A percentile compares a stretch with the other conserved stretches of the same genome.
These are phyloP conservation scores for Naganishia onofrii DNA, from an alignment of 768 basidiomycete genomes.

Conservation along the genomic window DNA sequence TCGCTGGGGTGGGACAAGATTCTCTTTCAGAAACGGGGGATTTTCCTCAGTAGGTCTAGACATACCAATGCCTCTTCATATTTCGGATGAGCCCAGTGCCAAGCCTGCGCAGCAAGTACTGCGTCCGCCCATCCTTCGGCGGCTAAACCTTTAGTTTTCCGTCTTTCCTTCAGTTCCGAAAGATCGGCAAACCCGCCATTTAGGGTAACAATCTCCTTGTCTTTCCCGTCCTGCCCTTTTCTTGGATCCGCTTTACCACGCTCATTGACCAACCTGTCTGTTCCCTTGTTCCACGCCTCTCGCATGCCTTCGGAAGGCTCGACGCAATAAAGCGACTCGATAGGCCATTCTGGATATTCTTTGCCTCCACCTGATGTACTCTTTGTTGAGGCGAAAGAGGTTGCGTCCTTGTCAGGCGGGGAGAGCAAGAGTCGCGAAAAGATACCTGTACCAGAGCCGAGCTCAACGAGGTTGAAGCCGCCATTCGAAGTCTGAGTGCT, in stretches of 20 bases:
- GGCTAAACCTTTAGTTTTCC: conserved; percentile 12
- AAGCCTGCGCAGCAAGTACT: conserved; percentile 62
- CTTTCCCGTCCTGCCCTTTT: neutral
- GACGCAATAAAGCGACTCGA: conserved; percentile 64
- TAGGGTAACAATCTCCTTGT: conserved; percentile 34
- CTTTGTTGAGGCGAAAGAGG: neutral
- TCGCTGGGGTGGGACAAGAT: conserved; percentile 36
- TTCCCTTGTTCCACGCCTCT: conserved; percentile 61
- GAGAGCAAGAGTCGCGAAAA: conserved; percentile 75
- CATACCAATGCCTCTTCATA: conserved; percentile 64
- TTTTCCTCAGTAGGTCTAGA: conserved; percentile 16
- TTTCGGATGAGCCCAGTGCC: conserved; percentile 83
- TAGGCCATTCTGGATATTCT: conserved; percentile 51
- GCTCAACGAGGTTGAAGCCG: conserved; percentile 55
- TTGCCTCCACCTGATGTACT: conserved; percentile 53
- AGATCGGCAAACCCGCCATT: conserved; percentile 49
- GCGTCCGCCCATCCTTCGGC: conserved; percentile 37
- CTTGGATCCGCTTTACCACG: conserved; percentile 24
- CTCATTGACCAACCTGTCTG: conserved; percentile 14
- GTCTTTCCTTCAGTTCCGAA: conserved; percentile 24
- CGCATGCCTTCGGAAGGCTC: conserved; percentile 88
- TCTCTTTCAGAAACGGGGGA: neutral
- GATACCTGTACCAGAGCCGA: conserved; percentile 82
- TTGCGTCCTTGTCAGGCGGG: conserved; percentile 33
- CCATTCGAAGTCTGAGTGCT: conserved; percentile 53